A percentile compares a stretch with the other conserved stretches of the same genome.
Evolutionary conservation across 139 green algal species (phyloP).

Genomic region (Chlamydomonas schloesseri): DNA sequence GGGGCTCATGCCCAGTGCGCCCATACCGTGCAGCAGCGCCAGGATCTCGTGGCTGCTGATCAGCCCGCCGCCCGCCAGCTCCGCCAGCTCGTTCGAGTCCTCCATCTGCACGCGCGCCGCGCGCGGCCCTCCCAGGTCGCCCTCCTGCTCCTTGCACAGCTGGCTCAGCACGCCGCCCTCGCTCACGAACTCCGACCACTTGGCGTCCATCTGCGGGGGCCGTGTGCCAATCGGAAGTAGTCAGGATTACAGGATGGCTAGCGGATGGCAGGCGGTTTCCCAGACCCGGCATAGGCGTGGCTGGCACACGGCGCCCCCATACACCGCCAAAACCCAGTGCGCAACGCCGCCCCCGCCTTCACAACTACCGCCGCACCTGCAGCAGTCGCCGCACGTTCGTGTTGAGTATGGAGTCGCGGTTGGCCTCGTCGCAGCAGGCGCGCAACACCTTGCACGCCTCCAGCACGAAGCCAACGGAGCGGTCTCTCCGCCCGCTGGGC

Average conservation of each 20-base stretch:
- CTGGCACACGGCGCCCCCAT: too few relatives aligned
- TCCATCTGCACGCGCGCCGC: conserved; percentile 24
- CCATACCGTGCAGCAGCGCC: conserved; percentile 53
- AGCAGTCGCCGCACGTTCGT: conserved; percentile 37
- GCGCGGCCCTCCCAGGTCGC: conserved; percentile 49
- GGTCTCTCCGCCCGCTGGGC: conserved; percentile 18
- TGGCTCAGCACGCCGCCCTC: conserved; percentile 31
- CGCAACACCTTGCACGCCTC: conserved; percentile 46
- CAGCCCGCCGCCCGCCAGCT: conserved; percentile 50
- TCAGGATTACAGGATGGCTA: background rate
- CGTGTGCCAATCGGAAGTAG: background rate
- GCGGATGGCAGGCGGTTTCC: background rate
- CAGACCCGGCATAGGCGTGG: too few relatives aligned
- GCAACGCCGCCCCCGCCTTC: too few relatives aligned
- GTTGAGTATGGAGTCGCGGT: conserved; percentile 47
- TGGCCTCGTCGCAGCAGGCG: conserved; percentile 50
- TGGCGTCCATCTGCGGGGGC: conserved; percentile 15
- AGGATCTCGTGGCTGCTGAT: conserved; percentile 53
- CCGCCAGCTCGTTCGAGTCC: conserved; percentile 40
- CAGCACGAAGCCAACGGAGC: conserved; percentile 41
- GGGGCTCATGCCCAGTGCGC: background rate
- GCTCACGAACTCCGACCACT: conserved; percentile 44
- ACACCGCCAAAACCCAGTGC: too few relatives aligned
- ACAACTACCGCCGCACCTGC: background rate
- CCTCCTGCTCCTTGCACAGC: conserved; percentile 56